Evolutionary conservation across 805 yeast genomes (phyloP).

Genomic region (Starmerella sirachaensis): DNA sequence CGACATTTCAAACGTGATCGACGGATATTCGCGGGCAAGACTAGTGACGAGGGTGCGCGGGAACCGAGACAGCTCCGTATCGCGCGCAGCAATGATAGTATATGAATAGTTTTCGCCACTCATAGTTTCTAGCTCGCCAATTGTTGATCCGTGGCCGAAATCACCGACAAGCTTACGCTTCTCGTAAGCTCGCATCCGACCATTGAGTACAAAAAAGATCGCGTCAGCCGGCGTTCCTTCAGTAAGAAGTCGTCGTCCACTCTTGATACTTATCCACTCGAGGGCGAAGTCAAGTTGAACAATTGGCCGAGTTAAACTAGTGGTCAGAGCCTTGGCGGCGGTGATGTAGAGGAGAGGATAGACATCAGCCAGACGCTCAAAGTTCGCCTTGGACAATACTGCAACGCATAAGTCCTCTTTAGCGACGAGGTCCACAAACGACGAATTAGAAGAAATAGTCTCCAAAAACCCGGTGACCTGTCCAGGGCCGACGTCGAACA

Average conservation of each 20-base stretch:
- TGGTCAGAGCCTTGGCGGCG: constrained; percentile 60
- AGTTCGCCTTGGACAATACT: constrained; percentile 47
- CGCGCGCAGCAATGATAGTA: constrained; percentile 68
- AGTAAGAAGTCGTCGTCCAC: constrained; percentile 66
- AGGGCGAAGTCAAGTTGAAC: constrained; percentile 76
- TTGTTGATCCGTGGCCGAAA: constrained; percentile 84
- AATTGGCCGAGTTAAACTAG: constrained; percentile 54
- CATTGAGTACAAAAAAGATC: constrained; percentile 19
- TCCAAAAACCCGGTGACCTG: constrained; percentile 84
- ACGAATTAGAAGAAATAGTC: constrained; percentile 62
- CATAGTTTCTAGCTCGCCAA: constrained; percentile 90
- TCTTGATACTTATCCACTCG: constrained; percentile 88
- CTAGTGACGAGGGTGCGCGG: constrained; percentile 83
- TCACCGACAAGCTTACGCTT: constrained; percentile 44
- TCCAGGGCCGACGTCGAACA: constrained; percentile 58
- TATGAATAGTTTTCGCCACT: constrained; percentile 58
- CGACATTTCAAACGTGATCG: constrained; percentile 81
- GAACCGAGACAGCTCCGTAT: constrained; percentile 84
- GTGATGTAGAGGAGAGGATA: constrained; percentile 66
- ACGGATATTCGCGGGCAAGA: constrained; percentile 71
- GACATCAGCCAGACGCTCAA: constrained; percentile 59
- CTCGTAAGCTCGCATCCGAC: constrained; percentile 16
- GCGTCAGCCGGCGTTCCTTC: constrained; percentile 87
- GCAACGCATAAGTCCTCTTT: constrained; percentile 56
- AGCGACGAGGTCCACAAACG: constrained; percentile 54